phyloP scores from a whole-genome alignment of 2,329 filamentous ascomycete genomes.

The Neopestalotiopsis rosae region DNA sequence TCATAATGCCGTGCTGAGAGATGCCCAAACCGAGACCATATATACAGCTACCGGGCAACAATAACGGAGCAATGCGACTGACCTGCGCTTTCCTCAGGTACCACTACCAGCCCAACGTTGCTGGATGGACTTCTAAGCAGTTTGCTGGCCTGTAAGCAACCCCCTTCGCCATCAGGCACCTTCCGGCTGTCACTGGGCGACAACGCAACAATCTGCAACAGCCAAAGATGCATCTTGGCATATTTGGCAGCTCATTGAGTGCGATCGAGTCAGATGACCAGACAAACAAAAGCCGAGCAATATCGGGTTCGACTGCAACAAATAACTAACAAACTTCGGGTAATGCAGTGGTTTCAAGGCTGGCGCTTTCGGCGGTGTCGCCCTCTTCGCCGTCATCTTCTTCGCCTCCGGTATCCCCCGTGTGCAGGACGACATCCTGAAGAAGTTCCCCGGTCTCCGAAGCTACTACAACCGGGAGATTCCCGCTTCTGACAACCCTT shows the following conservation, averaged over 20 bases:
- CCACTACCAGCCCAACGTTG: constrained; percentile 60
- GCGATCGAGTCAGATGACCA: neutral
- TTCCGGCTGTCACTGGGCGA: neutral
- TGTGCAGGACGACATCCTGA: constrained; percentile 63
- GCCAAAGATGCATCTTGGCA: neutral
- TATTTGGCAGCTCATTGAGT: neutral
- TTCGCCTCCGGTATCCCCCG: constrained; percentile 67
- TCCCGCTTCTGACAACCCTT: constrained; percentile 61
- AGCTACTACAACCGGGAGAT: constrained; percentile 57
- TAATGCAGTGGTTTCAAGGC: constrained; percentile 54
- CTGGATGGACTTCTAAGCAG: constrained; percentile 56
- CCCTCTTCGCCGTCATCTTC: constrained; percentile 63
- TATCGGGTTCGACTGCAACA: neutral
- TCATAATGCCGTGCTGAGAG: neutral
- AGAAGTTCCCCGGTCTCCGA: constrained; percentile 63
- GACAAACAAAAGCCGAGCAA: neutral
- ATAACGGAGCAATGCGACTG: neutral
- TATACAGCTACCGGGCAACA: constrained; percentile 21
- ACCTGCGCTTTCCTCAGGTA: constrained; percentile 50
- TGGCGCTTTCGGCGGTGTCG: constrained; percentile 62
- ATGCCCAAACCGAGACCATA: neutral
- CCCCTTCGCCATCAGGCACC: constrained; percentile 2
- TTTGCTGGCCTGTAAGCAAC: constrained; percentile 57
- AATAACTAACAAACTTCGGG: neutral
- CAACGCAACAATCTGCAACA: neutral